phyloP scores from a whole-genome alignment of 371 early-diverging fungal genomes.

The Vairimorpha necatrix region DNA sequence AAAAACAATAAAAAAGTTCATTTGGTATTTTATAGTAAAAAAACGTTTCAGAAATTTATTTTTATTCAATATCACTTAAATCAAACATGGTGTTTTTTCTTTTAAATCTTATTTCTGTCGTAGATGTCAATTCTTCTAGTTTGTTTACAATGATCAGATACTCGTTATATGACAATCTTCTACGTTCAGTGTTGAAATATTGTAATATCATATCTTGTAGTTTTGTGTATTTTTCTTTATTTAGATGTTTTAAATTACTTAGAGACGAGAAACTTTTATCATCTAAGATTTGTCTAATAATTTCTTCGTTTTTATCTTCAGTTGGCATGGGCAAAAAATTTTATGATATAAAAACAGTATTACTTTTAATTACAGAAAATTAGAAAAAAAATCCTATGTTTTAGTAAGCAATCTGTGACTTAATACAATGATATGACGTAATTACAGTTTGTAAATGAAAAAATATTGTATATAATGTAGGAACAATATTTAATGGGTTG shows the following conservation, averaged over 20 bases:
- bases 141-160: slow-evolving; percentile 31
- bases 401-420: no score
- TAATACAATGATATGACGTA: background rate
- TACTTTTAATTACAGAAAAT: no score
- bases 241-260: slow-evolving; percentile 32
- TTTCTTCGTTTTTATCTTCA: slow-evolving; percentile 28
- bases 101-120: slow-evolving; percentile 11
- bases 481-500: no score
- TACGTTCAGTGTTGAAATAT: slow-evolving; percentile 22
- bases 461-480: no score
- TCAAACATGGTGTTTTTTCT: slow-evolving; percentile 32
- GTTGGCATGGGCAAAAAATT: background rate
- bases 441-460: no score
- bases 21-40: no score
- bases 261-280: slow-evolving; percentile 19
- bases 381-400: no score
- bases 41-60: no score
- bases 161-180: slow-evolving; percentile 20
- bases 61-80: slow-evolving; percentile 27
- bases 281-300: slow-evolving; percentile 34
- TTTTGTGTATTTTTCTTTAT: slow-evolving; percentile 26
- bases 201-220: slow-evolving; percentile 28
- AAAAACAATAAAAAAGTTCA: no score
- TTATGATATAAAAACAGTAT: background rate
- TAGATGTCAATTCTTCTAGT: slow-evolving; percentile 20